Evolutionary conservation across 164 flowering plant genomes (phyloP).

Genomic region (Vitis cinerea): DNA sequence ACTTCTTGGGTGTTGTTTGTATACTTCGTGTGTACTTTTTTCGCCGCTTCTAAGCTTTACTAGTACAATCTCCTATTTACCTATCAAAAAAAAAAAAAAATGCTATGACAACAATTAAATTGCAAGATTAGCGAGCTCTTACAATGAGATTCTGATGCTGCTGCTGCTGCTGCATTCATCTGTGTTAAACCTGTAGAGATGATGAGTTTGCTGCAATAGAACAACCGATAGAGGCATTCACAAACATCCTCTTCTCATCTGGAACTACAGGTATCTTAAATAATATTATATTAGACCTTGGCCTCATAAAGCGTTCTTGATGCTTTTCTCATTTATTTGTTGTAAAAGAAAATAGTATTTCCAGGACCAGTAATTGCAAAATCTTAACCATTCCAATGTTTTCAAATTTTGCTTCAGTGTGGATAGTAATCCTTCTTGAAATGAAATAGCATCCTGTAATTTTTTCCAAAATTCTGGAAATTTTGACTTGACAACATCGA

Average conservation of each 20-base stretch:
- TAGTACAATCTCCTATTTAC: background rate
- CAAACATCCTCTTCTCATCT: conserved; percentile 92
- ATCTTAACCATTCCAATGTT: no score
- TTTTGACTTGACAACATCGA: no score
- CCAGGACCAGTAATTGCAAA: no score
- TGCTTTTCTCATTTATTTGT: background rate
- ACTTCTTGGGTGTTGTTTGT: no score
- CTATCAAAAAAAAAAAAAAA: background rate
- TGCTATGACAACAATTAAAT: background rate
- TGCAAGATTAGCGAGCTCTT: conserved; percentile 1
- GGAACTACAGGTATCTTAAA: conserved; percentile 85
- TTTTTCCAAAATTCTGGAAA: no score
- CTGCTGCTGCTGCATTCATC: conserved; percentile 7
- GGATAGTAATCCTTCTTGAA: no score
- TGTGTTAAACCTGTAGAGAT: conserved; percentile 41
- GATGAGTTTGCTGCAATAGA: conserved; percentile 58
- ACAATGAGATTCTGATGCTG: background rate
- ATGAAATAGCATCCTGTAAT: no score
- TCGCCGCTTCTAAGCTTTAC: no score
- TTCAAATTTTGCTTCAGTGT: no score
- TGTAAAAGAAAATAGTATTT: no score
- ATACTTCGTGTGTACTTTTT: no score
- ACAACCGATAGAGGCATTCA: conserved; percentile 65
- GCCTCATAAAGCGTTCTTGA: background rate
- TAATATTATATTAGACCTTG: background rate